Evolutionary conservation across 2,329 filamentous ascomycete genomes (phyloP).

Genomic region (Tolypocladium tundrense): DNA sequence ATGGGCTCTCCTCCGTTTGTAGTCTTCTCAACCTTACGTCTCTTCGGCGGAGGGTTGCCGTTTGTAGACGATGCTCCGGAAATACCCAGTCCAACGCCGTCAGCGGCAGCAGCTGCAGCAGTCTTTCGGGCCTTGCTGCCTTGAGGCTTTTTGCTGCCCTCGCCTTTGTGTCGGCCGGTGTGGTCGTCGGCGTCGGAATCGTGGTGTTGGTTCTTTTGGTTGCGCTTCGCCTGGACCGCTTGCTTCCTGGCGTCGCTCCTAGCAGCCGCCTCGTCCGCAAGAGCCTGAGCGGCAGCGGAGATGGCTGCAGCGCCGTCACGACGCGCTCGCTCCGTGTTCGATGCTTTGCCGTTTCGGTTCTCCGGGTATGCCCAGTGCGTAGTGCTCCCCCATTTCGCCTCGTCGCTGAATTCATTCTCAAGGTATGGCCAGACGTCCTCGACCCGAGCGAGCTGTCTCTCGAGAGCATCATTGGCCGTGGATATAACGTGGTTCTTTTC

Average conservation of each 20-base stretch:
- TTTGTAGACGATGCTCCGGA: slow-evolving; percentile 42
- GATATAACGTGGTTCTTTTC: slow-evolving; percentile 97
- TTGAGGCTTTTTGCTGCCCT: slow-evolving; percentile 50
- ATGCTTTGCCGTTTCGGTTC: slow-evolving; percentile 57
- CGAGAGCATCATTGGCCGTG: slow-evolving; percentile 81
- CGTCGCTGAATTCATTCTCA: slow-evolving; percentile 82
- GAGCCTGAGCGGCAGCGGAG: slow-evolving; percentile 63
- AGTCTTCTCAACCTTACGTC: slow-evolving; percentile 70
- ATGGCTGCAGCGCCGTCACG: slow-evolving; percentile 71
- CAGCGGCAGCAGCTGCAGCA: slow-evolving; percentile 23
- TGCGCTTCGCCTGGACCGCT: slow-evolving; percentile 66
- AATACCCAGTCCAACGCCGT: slow-evolving; percentile 56
- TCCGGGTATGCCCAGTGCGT: slow-evolving; percentile 95
- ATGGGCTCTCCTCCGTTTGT: slow-evolving; percentile 39
- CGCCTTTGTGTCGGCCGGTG: slow-evolving; percentile 35
- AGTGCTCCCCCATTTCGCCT: slow-evolving; percentile 83
- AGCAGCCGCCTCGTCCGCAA: slow-evolving; percentile 75
- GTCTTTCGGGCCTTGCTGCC: slow-evolving; percentile 55
- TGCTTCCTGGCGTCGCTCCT: slow-evolving; percentile 80
- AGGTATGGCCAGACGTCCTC: slow-evolving; percentile 82
- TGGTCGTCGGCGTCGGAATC: slow-evolving; percentile 76
- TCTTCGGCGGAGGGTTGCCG: slow-evolving; percentile 54
- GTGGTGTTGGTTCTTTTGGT: slow-evolving; percentile 54
- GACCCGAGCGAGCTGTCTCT: slow-evolving; percentile 74
- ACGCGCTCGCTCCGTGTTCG: slow-evolving; percentile 61